phyloP scores from a whole-genome alignment of 441 rosid species.

The Pelargonium exstipulatum region DNA sequence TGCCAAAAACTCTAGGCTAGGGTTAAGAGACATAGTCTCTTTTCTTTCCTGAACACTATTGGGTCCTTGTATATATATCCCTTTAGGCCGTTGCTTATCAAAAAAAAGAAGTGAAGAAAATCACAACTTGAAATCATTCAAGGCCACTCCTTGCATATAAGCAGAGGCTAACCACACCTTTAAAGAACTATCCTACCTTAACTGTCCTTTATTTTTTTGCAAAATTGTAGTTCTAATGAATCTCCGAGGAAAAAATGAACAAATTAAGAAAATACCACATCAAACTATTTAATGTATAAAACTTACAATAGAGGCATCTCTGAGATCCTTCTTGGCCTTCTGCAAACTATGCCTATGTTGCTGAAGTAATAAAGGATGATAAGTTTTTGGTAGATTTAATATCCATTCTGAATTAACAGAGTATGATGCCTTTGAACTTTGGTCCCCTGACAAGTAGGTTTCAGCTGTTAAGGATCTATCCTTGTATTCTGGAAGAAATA shows the following conservation, averaged over 20 bases:
- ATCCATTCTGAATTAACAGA: slow-evolving; percentile 48
- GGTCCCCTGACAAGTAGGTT: slow-evolving; percentile 28
- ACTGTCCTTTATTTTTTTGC: slow-evolving; percentile 7
- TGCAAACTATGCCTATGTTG: slow-evolving; percentile 60
- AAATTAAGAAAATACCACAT: not conserved
- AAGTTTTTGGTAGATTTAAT: slow-evolving; percentile 70
- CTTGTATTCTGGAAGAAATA: slow-evolving; percentile 47
- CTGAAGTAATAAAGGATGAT: slow-evolving; percentile 82
- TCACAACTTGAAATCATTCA: slow-evolving; percentile 5
- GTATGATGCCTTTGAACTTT: slow-evolving; percentile 28
- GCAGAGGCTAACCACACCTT: not conserved
- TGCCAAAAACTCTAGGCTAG: no score
- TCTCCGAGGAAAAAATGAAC: slow-evolving; percentile 3
- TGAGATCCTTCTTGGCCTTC: slow-evolving; percentile 44
- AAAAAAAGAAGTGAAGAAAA: not conserved
- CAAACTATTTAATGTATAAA: not conserved
- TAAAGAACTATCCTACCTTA: not conserved
- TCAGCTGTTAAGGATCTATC: slow-evolving; percentile 30
- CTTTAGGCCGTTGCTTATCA: no score
- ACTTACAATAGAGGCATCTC: slow-evolving; percentile 50
- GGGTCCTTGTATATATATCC: no score
- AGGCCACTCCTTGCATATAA: slow-evolving; percentile 8
- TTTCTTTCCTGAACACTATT: no score
- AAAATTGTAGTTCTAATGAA: not conserved
- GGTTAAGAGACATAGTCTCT: no score